phyloP scores from a whole-genome alignment of 768 basidiomycete genomes.

The Boletus coccyginus region DNA sequence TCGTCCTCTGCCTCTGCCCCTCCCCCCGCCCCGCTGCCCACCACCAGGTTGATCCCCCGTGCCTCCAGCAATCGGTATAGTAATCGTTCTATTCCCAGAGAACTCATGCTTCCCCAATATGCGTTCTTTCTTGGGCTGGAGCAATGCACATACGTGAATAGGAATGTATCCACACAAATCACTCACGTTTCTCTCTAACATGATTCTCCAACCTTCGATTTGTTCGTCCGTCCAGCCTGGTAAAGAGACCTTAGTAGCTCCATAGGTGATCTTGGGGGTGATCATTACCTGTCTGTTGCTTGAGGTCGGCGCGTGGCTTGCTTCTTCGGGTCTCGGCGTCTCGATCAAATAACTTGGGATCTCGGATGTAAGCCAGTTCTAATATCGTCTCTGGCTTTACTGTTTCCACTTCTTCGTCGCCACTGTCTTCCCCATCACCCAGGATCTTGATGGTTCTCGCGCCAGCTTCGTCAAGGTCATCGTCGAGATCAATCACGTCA shows the following conservation, averaged over 20 bases:
- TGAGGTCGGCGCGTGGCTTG: constrained; percentile 64
- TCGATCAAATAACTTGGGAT: constrained; percentile 74
- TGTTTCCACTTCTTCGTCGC: constrained; percentile 33
- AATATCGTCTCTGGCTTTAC: constrained; percentile 58
- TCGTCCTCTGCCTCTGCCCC: constrained; percentile 35
- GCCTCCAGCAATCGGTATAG: neutral
- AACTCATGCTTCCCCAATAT: constrained; percentile 78
- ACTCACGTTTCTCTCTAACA: constrained; percentile 86
- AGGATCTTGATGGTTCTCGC: constrained; percentile 42
- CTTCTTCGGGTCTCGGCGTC: constrained; percentile 70
- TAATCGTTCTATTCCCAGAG: constrained; percentile 50
- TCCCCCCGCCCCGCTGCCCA: constrained; percentile 13
- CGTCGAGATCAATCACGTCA: constrained; percentile 45
- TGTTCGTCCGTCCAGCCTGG: constrained; percentile 79
- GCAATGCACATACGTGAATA: constrained; percentile 5
- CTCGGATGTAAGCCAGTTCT: constrained; percentile 73
- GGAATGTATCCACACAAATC: constrained; percentile 3
- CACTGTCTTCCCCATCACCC: constrained; percentile 57
- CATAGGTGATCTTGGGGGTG: neutral
- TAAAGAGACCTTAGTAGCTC: neutral
- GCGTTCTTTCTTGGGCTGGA: constrained; percentile 69
- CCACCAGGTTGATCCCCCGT: constrained; percentile 6
- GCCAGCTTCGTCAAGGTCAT: constrained; percentile 48
- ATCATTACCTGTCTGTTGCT: constrained; percentile 58
- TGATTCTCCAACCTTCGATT: constrained; percentile 89